Evolutionary conservation across 2,329 filamentous ascomycete species (phyloP).

Genomic region (Tetracladium maxilliforme): DNA sequence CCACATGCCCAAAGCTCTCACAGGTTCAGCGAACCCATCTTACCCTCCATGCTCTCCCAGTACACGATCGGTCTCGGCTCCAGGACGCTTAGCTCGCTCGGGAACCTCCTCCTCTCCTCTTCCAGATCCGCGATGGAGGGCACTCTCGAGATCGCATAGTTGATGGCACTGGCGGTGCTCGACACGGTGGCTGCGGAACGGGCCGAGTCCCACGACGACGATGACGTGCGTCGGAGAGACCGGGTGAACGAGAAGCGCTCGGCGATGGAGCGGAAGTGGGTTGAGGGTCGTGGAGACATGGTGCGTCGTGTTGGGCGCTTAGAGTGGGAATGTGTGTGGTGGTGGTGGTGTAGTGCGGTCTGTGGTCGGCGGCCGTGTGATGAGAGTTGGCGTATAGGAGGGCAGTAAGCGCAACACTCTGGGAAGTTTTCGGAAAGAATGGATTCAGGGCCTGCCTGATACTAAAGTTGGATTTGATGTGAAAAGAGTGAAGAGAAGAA

Average conservation of each 20-base stretch:
- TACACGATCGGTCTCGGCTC: conserved; percentile 49
- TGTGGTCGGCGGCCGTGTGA: too few species aligned
- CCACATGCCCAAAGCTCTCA: too few species aligned
- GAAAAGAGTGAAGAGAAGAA: too few species aligned
- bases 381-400: too few species aligned
- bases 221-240: conserved; percentile 1
- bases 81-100: conserved; percentile 36
- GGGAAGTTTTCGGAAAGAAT: too few species aligned
- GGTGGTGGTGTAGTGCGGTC: too few species aligned
- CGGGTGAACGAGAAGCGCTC: neutral
- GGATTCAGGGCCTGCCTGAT: too few species aligned
- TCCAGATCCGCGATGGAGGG: conserved; percentile 41
- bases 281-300: conserved; percentile 1
- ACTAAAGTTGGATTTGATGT: too few species aligned
- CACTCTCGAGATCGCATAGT: conserved; percentile 42
- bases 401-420: too few species aligned
- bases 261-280: neutral
- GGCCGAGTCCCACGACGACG: conserved; percentile 1
- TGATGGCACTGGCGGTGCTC: conserved; percentile 31
- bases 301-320: too few species aligned
- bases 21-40: conserved; percentile 33
- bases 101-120: conserved; percentile 38
- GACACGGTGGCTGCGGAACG: too few species aligned
- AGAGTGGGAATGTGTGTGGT: too few species aligned
- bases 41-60: conserved; percentile 48